Base-by-base conservation (phyloP, 2,329 filamentous ascomycete species). In the Domatiomyces catenatus region DNA sequence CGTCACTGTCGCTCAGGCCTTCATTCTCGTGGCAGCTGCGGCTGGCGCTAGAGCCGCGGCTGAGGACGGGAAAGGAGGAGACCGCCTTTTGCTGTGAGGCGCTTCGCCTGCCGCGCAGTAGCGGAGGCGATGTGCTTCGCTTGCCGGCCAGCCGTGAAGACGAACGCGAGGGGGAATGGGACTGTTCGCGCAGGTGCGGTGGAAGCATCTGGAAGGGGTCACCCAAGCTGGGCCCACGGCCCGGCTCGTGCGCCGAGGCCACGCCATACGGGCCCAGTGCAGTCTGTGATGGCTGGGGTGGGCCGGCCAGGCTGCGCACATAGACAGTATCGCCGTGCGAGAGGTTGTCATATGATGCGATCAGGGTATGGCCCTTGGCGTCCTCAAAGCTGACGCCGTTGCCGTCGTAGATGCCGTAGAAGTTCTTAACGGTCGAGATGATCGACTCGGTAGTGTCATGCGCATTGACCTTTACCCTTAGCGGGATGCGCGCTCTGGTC, bases 401-500 rank as follows among this genome's bases (percentile, higher is more conserved):
- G 55, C 79, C 81, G 58, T 90, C 86, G 66, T 95, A 95, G 59
- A 98, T 77, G 54, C 92, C 92, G 65, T 94, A 96, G 71, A 96
- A 96, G 73, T 95, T 96, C 76, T 94, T 96, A 63, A 96, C 90
- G 1, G 92, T 96, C 12, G 88, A 92, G 57, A 96, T 86, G 70
- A 98, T 98, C 36, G 89, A 95, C 65, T 96, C 90, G 19, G 90
- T 96, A 48, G 86, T 89, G 72, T 98, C 92, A 68, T 96, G 89
- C 46, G 86, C 86, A 63, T 84, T 94, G 60, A 98, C 95, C 63
- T 93, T 85, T 44, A 83, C 79, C 58, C 78, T 71, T 75, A 83
- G 80, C 10, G 79, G 79, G 48, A 82, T 75, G 54, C 79, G 73
- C 59, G 77, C 79, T 63, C 74, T 71, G 54, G 74, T 70, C 58